These are phyloP conservation scores for Teratosphaeria zuluensis DNA, from an alignment of 2,329 filamentous ascomycete genomes.

Conservation along the genomic window DNA sequence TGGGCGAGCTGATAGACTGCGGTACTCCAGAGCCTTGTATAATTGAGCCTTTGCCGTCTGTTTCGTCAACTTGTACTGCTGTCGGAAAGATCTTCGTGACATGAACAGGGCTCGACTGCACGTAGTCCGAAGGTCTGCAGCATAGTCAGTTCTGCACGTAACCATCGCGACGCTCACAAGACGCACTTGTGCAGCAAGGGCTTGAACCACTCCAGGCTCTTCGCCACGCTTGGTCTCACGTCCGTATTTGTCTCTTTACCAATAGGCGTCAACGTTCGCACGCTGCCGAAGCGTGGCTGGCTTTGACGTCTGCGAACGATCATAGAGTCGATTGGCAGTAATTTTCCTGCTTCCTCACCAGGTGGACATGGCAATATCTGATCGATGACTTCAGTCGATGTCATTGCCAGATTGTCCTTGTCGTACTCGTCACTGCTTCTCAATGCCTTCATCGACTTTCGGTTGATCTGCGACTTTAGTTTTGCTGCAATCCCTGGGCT, in stretches of 20 bases:
- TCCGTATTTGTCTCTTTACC: neutral
- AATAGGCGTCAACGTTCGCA: neutral
- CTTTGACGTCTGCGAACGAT: neutral
- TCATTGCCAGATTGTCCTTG: conserved; percentile 26
- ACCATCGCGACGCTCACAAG: neutral
- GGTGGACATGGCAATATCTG: neutral
- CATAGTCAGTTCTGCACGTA: neutral
- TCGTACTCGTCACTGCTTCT: conserved; percentile 23
- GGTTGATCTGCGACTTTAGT: conserved; percentile 10
- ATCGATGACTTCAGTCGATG: conserved; percentile 9
- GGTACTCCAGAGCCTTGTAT: neutral
- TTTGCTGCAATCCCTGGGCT: conserved; percentile 18
- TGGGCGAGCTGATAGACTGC: conserved; percentile 5
- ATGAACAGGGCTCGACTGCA: neutral
- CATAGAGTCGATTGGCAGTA: neutral
- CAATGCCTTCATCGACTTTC: conserved; percentile 6
- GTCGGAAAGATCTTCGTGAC: neutral
- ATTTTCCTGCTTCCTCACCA: neutral
- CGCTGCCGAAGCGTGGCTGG: neutral
- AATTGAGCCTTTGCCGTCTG: neutral
- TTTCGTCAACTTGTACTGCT: neutral
- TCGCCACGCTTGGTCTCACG: conserved; percentile 1
- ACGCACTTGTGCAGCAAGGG: conserved; percentile 8
- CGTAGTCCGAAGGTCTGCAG: neutral
- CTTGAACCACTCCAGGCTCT: conserved; percentile 8